Percentiles rank a stretch among this genome's conserved stretches.
Conservation (phyloP, 139 green algal genomes). For the Chlamydomonas sphaeroides region DNA sequence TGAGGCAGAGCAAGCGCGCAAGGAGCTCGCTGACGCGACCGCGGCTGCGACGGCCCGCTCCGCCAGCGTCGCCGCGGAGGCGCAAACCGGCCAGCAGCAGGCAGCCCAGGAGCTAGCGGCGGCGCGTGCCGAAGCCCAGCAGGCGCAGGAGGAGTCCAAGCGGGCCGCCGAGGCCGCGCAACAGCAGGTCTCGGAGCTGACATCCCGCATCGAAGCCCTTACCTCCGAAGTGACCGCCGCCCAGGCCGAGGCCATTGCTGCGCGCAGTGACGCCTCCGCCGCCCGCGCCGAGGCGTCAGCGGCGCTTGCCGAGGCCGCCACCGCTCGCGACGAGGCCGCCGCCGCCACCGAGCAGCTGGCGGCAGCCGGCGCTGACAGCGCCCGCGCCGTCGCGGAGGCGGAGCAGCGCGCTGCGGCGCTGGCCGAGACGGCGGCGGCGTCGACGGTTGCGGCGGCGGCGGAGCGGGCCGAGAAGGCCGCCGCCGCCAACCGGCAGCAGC, state of each 20-base stretch:
- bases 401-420: background rate
- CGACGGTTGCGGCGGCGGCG: background rate
- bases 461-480: conserved; percentile 15
- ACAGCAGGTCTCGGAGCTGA: too few relatives aligned
- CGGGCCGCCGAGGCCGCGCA: too few relatives aligned
- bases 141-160: too few relatives aligned
- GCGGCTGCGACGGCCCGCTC: too few relatives aligned
- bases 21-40: background rate
- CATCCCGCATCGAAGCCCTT: too few relatives aligned
- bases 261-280: too few relatives aligned
- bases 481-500: conserved; percentile 7
- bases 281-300: background rate
- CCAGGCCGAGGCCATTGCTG: too few relatives aligned
- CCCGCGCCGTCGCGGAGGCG: conserved; percentile 1
- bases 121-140: too few relatives aligned
- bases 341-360: background rate
- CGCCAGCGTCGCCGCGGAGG: background rate
- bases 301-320: background rate
- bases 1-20: background rate
- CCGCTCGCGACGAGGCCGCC: background rate
- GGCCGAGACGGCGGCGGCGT: conserved; percentile 3
- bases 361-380: background rate
- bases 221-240: too few relatives aligned
- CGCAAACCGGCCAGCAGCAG: background rate
- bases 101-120: too few relatives aligned